Evolutionary conservation across 768 basidiomycete genomes (phyloP).

Genomic region (Xanthoconium purpureum): DNA sequence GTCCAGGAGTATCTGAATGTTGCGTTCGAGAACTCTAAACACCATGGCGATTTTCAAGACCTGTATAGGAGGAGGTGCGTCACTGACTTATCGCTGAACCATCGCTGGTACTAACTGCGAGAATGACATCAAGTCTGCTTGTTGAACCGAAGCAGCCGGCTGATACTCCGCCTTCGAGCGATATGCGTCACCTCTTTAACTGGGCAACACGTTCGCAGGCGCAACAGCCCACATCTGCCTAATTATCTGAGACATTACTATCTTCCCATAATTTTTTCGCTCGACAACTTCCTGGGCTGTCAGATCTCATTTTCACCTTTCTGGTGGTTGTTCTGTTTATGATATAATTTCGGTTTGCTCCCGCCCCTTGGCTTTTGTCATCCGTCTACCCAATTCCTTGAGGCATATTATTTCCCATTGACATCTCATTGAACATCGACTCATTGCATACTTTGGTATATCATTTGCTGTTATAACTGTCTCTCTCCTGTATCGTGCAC

Average conservation of each 20-base stretch:
- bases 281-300: constrained; percentile 6
- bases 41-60: constrained; percentile 81
- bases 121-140: constrained; percentile 50
- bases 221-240: constrained; percentile 38
- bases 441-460: constrained; percentile 28
- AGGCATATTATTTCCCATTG: constrained; percentile 19
- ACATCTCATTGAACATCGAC: constrained; percentile 27
- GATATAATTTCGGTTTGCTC: constrained; percentile 25
- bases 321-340: constrained; percentile 29
- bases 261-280: constrained; percentile 6
- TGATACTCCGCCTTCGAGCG: constrained; percentile 59
- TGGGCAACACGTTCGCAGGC: constrained; percentile 67
- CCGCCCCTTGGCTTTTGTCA: constrained; percentile 15
- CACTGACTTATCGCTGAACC: not conserved
- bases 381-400: constrained; percentile 27
- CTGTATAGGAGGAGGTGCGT: constrained; percentile 80
- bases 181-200: constrained; percentile 76
- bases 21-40: constrained; percentile 71
- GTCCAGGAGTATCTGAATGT: constrained; percentile 76
- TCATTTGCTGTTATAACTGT: constrained; percentile 29
- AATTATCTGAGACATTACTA: constrained; percentile 20
- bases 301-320: constrained; percentile 16
- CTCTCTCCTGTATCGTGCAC: constrained; percentile 28
- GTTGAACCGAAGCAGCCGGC: constrained; percentile 82
- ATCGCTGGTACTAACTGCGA: not conserved